Base-by-base conservation (phyloP, 768 basidiomycete genomes). In the Cantharellus anzutake region DNA sequence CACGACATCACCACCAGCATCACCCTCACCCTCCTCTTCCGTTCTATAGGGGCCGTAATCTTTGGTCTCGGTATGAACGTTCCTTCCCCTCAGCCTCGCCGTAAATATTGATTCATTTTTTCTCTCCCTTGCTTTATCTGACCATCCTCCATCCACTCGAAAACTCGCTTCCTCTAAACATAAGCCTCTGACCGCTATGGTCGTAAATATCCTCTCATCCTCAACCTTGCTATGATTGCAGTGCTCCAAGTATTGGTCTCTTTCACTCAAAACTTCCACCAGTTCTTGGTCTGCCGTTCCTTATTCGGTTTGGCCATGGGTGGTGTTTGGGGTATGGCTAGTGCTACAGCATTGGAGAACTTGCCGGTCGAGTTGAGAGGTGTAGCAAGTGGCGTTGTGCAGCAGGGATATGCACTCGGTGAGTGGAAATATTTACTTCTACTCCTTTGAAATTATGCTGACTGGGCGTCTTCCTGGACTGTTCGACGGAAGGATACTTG, bases 11-110 rank as follows among this genome's bases (percentile, higher is more conserved):
- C 87, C 53, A 81, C 82, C 20, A 78, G 88, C 3, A 92, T 98
- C 67, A 96, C 93, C 3, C 75, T 96, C 56, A 96, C 93, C 0
- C 75, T 98, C 1, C 79, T 98, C n/a, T 85, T 96, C 75, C 80
- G 93, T 61, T 84, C 86, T 3, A 73, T 78, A 56, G 72, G 73
- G 1, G 71, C 70, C 2, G 42, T 63, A 48, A 59, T 62, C n/a
- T 62, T 65, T 41, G 63, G 53, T 42, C 20, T 60, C 20, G 56
- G 29, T 58, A 16, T 5, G 34, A 34, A 58, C 34, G 16, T 11
- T 60, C 42, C 35, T 50, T 38, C 57, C 42, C 35, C n/a, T 42
- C n/a, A 39, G 56, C 29, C 48, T 72, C 72, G 64, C 91, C 90
- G 51, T 68, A 91, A 48, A 55, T 5, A 37, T 37, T 55, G 11